Base-by-base conservation (phyloP, 2,329 filamentous ascomycete species). In the Alternaria longipes region DNA sequence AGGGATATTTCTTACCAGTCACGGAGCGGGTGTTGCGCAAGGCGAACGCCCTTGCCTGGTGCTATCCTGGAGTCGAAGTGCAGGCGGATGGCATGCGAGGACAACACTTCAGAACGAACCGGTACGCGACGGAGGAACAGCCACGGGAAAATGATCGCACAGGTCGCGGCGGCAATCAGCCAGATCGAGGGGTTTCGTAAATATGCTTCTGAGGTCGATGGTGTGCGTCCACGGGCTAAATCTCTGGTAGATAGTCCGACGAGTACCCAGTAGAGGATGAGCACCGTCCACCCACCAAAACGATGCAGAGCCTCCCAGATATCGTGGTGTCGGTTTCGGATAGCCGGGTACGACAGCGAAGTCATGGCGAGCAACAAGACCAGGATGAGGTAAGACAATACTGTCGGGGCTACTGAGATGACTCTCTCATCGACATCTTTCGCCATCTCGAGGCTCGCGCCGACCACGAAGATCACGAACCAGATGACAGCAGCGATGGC, bases 141-240 rank as follows among this genome's bases (percentile, higher is more conserved):
- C 91, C 92, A 96, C 0, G 92, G 91, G 56, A 91, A 89, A 47
- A 90, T 83, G 68, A 94, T 86, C 67, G 89, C 87, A 47, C 84
- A 74, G 1, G 91, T 92, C 49, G 89, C 87, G 38, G 87, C 75
- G 28, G 87, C 72, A 18, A 95, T 82, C 66, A 93, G 86, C 90
- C 91, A 95, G 74, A 94, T 85, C 1, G 69, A 64, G 7, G 74
- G 68, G 12, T 72, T 70, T n/a, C 54, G 60, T 8, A 72, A 53
- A 42, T 71, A 77, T 1, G 75, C 72, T 32, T 66, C 57, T 11
- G 69, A 69, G 6, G 68, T 58, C 8, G 69, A 51, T 9, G 34
- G 8, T 3, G 12, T 38, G 5, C 66, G 50, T 22, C 41, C 49
- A 16, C 56, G 55, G 9, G 64, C 63, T 22, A 76, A 60, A 20